phyloP scores from a whole-genome alignment of 2,329 filamentous ascomycete species.

The Diaporthe vaccinii region DNA sequence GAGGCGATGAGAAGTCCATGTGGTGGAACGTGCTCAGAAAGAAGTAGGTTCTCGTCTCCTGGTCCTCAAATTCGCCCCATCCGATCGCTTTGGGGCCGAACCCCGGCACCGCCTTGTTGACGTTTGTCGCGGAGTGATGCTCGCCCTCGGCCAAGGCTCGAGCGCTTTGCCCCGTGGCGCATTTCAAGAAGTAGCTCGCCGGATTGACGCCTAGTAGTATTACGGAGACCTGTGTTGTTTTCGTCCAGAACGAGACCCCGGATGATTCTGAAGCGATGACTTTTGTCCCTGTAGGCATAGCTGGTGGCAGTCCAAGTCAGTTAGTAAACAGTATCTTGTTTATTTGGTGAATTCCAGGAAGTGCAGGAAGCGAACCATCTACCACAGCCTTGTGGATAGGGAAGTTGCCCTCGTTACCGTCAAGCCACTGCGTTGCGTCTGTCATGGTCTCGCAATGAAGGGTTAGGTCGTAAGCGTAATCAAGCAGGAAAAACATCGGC shows the following conservation, averaged over 20 bases:
- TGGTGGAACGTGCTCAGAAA: neutral
- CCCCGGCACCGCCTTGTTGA: constrained; percentile 16
- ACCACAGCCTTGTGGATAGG: constrained; percentile 20
- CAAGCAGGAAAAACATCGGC: neutral
- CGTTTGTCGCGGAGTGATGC: neutral
- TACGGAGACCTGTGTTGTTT: constrained; percentile 13
- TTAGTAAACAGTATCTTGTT: neutral
- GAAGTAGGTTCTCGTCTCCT: neutral
- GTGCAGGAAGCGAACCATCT: neutral
- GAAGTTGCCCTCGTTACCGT: constrained; percentile 4
- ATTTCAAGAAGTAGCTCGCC: neutral
- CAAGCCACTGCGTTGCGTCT: neutral
- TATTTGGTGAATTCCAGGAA: neutral
- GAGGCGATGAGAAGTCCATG: constrained; percentile 18
- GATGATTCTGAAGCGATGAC: neutral
- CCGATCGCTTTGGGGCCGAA: constrained; percentile 5
- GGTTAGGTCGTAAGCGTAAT: neutral
- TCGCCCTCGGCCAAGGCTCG: neutral
- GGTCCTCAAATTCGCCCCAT: neutral
- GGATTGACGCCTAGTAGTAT: neutral
- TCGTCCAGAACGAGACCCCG: constrained; percentile 17
- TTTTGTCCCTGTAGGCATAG: constrained; percentile 12
- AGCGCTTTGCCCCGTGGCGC: neutral
- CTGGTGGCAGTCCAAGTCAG: neutral
- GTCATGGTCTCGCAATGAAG: neutral